Base-by-base conservation (phyloP, 1,284 basidiomycete genomes). In the Ceratobasidium sp. region DNA sequence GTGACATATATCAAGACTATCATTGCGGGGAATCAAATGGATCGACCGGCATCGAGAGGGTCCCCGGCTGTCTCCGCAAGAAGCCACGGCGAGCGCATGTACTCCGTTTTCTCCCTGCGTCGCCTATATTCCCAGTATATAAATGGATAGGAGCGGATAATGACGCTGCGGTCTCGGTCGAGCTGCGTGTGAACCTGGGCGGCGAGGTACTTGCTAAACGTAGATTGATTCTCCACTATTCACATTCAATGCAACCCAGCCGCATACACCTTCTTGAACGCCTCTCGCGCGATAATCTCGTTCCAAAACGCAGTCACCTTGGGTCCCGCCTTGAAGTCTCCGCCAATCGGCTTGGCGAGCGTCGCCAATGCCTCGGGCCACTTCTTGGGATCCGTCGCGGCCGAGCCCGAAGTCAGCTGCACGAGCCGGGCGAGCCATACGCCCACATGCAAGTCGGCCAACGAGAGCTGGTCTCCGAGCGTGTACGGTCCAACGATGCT, bases 381-480 rank as follows among this genome's bases (percentile, higher is more conserved):
- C 0, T 73, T 70, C 47, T 78, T 75, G 4, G 81, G 69, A 7
- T 74, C 70, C 13, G 73, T 65, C 40, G 81, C 69, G 6, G 77
- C 78, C 2, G 76, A 77, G 0, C 85, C 89, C 1, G 87, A 88
- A 3, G 83, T 81, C 27, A 92, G 80, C 50, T 75, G 77, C 12
- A 87, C 84, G 10, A 94, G 73, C 32, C 87, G 84, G 1, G 87
- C 81, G 42, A 94, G 77, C 92, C 92, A 96, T 12, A 87, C 87
- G 2, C 86, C 87, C 29, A 94, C 80, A 75, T 94, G 92, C 60
- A 94, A 78, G 76, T 96, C 94, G 1, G 88, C 91, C 49, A 93
- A 80, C 7, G 88, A 91, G 75, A 94, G 77, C 71, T 92, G 90
- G 74, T 90, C 90, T 29, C 89, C 69, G 31, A 52, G 50, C 27